Evolutionary conservation across 1,284 basidiomycete species (phyloP).

Genomic region (Flammula alnicola): DNA sequence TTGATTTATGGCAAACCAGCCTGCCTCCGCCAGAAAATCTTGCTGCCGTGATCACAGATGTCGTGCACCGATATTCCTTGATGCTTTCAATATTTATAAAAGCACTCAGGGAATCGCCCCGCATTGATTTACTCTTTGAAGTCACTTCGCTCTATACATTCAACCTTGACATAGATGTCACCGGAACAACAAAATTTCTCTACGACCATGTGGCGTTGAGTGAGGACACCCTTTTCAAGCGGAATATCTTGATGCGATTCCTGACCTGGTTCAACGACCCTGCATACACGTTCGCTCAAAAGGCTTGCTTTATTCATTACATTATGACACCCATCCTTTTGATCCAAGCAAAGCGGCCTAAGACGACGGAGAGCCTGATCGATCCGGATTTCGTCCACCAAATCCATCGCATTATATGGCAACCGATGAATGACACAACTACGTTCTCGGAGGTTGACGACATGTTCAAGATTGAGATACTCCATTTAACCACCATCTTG

Average conservation of each 20-base stretch:
- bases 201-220: constrained; percentile 84
- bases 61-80: constrained; percentile 68
- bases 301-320: constrained; percentile 86
- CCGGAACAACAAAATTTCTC: constrained; percentile 85
- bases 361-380: constrained; percentile 61
- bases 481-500: constrained; percentile 90
- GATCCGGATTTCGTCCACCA: constrained; percentile 73
- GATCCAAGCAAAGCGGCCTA: constrained; percentile 68
- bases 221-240: constrained; percentile 69
- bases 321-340: constrained; percentile 90
- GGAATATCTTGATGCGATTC: constrained; percentile 86
- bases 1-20: constrained; percentile 75
- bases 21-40: constrained; percentile 52
- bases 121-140: constrained; percentile 90
- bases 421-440: constrained; percentile 66
- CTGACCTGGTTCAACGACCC: constrained; percentile 82
- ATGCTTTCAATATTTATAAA: constrained; percentile 82
- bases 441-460: constrained; percentile 74
- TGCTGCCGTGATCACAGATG: constrained; percentile 52
- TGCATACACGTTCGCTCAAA: constrained; percentile 75
- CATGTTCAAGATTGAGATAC: constrained; percentile 87
- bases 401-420: constrained; percentile 83
- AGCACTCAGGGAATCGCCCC: constrained; percentile 67
- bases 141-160: constrained; percentile 86
- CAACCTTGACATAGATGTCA: constrained; percentile 82